Evolutionary conservation across 2,329 filamentous ascomycete genomes (phyloP).

Genomic region (Epichloe sylvatica): DNA sequence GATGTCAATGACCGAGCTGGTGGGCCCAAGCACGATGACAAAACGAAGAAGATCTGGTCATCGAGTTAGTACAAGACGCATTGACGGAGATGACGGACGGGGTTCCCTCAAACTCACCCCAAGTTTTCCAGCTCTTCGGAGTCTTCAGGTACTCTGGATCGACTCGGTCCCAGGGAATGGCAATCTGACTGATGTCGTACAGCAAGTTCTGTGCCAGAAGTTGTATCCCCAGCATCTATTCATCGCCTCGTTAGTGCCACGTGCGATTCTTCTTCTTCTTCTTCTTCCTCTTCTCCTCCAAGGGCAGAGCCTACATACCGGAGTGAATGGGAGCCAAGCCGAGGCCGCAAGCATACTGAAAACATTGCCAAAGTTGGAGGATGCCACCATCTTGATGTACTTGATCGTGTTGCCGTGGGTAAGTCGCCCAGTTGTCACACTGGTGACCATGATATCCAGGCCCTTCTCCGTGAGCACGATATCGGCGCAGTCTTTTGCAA

Average conservation of each 20-base stretch:
- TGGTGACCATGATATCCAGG: slow-evolving; percentile 14
- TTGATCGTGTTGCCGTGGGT: slow-evolving; percentile 18
- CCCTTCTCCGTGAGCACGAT: slow-evolving; percentile 18
- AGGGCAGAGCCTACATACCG: slow-evolving; percentile 1
- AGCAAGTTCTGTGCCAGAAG: slow-evolving; percentile 16
- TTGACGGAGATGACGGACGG: neutral
- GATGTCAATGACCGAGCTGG: slow-evolving; percentile 16
- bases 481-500: slow-evolving; percentile 17
- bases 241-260: neutral
- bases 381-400: slow-evolving; percentile 19
- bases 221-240: slow-evolving; percentile 14
- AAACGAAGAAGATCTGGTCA: slow-evolving; percentile 15
- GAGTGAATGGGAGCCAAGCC: slow-evolving; percentile 16
- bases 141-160: slow-evolving; percentile 14
- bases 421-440: slow-evolving; percentile 13
- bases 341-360: slow-evolving; percentile 16
- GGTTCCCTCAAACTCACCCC: neutral
- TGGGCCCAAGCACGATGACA: slow-evolving; percentile 14
- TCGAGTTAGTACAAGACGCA: neutral
- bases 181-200: slow-evolving; percentile 18
- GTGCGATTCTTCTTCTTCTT: no score
- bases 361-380: slow-evolving; percentile 19
- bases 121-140: slow-evolving; percentile 15
- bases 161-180: slow-evolving; percentile 16
- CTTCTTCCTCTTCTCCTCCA: no score